These are phyloP conservation scores for Dentipellis fragilis DNA, from an alignment of 768 basidiomycete genomes.

Conservation along the genomic window DNA sequence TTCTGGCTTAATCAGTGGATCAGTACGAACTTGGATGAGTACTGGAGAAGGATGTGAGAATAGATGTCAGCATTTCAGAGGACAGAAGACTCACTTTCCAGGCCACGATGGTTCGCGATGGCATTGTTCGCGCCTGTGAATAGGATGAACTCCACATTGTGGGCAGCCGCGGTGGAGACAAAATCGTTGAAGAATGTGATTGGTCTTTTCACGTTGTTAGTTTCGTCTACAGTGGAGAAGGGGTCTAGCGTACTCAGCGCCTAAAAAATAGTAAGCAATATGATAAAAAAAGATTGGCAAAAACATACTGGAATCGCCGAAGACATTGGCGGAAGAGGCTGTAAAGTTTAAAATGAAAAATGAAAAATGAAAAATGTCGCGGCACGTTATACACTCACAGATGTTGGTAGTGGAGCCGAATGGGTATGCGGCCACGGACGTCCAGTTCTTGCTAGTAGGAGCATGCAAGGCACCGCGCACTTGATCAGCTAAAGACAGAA, in stretches of 20 bases:
- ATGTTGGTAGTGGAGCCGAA: slow-evolving; percentile 8
- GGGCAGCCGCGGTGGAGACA: neutral
- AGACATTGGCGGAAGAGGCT: slow-evolving; percentile 6
- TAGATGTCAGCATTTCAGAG: neutral
- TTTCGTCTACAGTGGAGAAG: neutral
- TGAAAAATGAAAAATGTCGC: neutral
- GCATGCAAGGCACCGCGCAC: slow-evolving; percentile 59
- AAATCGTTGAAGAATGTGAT: slow-evolving; percentile 8
- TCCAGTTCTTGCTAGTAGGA: slow-evolving; percentile 46
- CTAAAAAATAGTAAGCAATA: neutral
- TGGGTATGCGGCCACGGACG: slow-evolving; percentile 1
- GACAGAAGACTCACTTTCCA: slow-evolving; percentile 2
- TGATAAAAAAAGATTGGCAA: neutral
- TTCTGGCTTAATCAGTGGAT: neutral
- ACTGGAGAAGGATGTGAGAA: neutral
- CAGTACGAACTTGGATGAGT: slow-evolving; percentile 3
- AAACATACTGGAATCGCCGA: slow-evolving; percentile 8
- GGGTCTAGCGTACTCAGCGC: neutral
- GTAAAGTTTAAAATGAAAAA: neutral
- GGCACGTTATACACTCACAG: neutral
- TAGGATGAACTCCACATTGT: slow-evolving; percentile 5
- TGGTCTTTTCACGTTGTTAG: neutral
- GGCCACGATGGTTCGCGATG: slow-evolving; percentile 7
- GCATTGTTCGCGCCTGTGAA: slow-evolving; percentile 8
- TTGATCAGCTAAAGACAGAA: slow-evolving; percentile 30